Evolutionary conservation across 1,284 basidiomycete species (phyloP).

Genomic region (Cryptococcus sp.): DNA sequence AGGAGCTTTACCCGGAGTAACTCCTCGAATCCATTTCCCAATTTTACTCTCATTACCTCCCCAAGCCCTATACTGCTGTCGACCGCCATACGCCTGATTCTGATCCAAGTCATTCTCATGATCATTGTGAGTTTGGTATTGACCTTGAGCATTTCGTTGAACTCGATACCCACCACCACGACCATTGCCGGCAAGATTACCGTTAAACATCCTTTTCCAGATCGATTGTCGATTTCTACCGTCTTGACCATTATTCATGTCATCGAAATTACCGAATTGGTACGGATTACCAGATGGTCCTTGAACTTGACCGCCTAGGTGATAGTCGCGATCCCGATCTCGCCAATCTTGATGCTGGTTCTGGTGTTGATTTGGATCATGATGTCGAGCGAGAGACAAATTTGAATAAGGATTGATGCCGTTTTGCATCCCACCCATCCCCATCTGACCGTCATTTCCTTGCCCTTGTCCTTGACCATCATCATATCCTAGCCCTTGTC

Average conservation of each 20-base stretch:
- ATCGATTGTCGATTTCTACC: not conserved
- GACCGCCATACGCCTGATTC: not conserved
- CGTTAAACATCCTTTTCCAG: not conserved
- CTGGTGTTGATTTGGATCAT: no score
- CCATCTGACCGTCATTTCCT: not conserved
- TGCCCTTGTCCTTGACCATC: not conserved
- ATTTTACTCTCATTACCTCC: conserved; percentile 3
- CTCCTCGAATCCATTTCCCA: conserved; percentile 6
- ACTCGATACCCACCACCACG: no score
- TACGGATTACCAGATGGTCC: no score
- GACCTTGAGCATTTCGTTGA: no score
- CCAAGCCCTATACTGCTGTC: no score
- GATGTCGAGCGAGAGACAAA: no score
- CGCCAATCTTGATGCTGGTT: no score
- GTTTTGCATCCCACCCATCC: no score
- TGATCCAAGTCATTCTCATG: not conserved
- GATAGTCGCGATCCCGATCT: no score
- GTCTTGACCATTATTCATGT: not conserved
- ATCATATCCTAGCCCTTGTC: conserved; percentile 1
- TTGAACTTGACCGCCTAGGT: no score
- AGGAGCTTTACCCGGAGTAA: conserved; percentile 7
- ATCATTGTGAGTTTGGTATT: not conserved
- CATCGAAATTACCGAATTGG: no score
- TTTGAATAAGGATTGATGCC: no score
- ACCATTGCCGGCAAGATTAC: not conserved